Evolutionary conservation across 768 basidiomycete genomes (phyloP), one percentile per base, ranked within the genome.

Genomic region (Sistotremastrum niveocremeum): DNA sequence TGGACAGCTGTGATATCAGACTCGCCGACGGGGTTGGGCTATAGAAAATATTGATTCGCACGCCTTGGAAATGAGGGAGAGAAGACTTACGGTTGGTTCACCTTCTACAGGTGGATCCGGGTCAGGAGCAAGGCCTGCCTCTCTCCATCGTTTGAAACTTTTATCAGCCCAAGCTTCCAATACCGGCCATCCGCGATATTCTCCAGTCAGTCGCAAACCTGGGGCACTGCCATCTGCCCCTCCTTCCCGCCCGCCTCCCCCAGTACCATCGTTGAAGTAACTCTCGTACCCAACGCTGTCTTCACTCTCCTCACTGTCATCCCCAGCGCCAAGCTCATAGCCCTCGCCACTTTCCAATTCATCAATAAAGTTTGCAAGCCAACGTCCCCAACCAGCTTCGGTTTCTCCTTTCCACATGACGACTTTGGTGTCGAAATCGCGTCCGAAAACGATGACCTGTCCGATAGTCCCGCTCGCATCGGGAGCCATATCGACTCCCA

Each of bases 381-480:
- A 99, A 56, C 80, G 79, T 34, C 88, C 95, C 94, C 95, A 99
- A 4, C 94, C 95, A 7, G 74, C 79, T 10, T 75, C 72, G 6
- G 91, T 90, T 47, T 97, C 90, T 6, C 95, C 95, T 44, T 75
- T 71, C 80, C 84, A 97, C 40, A 98, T 69, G 37, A 98, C 93
- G 35, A 95, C 87, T 60, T 99, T 99, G 7, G 89, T 84, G 63
- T 99, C 95, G 62, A 98, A 97, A 59, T 98, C 95, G 43, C 95
- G 77, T n/a, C 95, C 95, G 60, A 98, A 99, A 42, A 97, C 81
- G 48, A 99, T 95, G 41, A 97, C 94, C 60, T 99, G 95, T 5
- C 95, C 95, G 46, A 72, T 69, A 6, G 73, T 65, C 39, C 90
- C 91, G 41, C 65, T 64, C 57, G 81, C 78, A 6, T 60, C 85